Conservation (phyloP, 106 monocot genomes). For the Triglochin maritima region DNA sequence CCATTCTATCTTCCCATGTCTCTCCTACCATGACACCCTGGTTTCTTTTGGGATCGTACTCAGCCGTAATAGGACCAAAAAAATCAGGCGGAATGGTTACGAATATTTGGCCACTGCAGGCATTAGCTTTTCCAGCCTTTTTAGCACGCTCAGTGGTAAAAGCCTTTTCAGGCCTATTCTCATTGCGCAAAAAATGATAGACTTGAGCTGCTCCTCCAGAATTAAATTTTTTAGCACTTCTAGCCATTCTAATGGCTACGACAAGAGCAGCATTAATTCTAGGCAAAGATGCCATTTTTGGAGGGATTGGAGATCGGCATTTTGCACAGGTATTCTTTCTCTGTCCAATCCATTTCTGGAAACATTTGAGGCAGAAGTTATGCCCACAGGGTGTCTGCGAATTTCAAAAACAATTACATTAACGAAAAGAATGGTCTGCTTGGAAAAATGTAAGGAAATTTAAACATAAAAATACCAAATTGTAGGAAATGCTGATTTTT, state of each 20-base stretch:
- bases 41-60: slow-evolving; percentile 76
- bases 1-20: slow-evolving; percentile 79
- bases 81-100: slow-evolving; percentile 83
- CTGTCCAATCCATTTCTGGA: slow-evolving; percentile 58
- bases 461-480: too few species aligned
- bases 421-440: too few species aligned
- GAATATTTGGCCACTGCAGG: slow-evolving; percentile 90
- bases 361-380: slow-evolving; percentile 75
- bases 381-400: slow-evolving; percentile 81
- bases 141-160: slow-evolving; percentile 88
- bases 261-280: slow-evolving; percentile 84
- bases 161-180: slow-evolving; percentile 79
- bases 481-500: too few species aligned
- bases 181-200: slow-evolving; percentile 64
- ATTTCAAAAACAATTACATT: not conserved
- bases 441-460: too few species aligned
- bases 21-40: slow-evolving; percentile 75
- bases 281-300: slow-evolving; percentile 58
- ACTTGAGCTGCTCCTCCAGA: slow-evolving; percentile 18
- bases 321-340: slow-evolving; percentile 55
- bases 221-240: slow-evolving; percentile 20
- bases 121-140: slow-evolving; percentile 85
- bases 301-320: slow-evolving; percentile 60
- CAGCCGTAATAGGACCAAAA: slow-evolving; percentile 82
- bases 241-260: slow-evolving; percentile 80